Percentiles rank a stretch among this genome's conserved stretches.
Conservation (phyloP, 495 filamentous ascomycete species). For the Penicillium bovifimosum region DNA sequence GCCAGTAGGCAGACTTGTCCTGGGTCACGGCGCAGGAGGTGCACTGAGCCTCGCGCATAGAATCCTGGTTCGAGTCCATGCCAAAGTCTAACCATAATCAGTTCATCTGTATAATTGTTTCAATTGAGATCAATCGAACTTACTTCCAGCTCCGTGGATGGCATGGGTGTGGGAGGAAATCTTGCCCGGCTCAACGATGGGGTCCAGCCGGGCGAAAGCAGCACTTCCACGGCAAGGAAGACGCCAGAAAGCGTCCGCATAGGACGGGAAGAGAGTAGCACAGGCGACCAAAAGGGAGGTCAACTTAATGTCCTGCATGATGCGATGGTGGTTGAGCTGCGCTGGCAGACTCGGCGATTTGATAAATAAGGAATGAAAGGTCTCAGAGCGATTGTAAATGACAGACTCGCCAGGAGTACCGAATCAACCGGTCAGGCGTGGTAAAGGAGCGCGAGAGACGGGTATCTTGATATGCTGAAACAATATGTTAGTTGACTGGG, state of each 20-base stretch:
- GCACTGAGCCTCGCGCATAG: constrained; percentile 44
- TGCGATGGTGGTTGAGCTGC: constrained; percentile 7
- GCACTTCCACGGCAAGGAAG: constrained; percentile 68
- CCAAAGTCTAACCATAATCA: constrained; percentile 39
- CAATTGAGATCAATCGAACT: constrained; percentile 21
- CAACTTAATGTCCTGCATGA: constrained; percentile 22
- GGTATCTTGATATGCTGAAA: constrained; percentile 4
- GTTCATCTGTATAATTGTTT: background rate
- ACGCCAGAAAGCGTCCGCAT: constrained; percentile 74
- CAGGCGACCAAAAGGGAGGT: constrained; percentile 23
- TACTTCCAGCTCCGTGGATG: constrained; percentile 51
- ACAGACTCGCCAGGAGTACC: constrained; percentile 22
- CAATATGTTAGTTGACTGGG: constrained; percentile 12
- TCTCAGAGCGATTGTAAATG: constrained; percentile 2
- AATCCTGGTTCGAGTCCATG: constrained; percentile 34
- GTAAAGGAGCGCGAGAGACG: background rate
- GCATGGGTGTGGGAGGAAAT: constrained; percentile 45
- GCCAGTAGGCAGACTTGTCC: constrained; percentile 61
- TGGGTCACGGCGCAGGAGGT: constrained; percentile 54
- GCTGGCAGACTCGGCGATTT: constrained; percentile 10
- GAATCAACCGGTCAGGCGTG: constrained; percentile 18
- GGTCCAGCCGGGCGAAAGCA: constrained; percentile 56
- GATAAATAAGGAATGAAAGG: constrained; percentile 15
- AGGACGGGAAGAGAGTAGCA: constrained; percentile 30
- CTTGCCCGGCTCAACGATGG: constrained; percentile 44